A percentile compares a stretch with the other conserved stretches of the same genome.
phyloP scores from a whole-genome alignment of 2,329 filamentous ascomycete genomes.

The Aciculosporium take region DNA sequence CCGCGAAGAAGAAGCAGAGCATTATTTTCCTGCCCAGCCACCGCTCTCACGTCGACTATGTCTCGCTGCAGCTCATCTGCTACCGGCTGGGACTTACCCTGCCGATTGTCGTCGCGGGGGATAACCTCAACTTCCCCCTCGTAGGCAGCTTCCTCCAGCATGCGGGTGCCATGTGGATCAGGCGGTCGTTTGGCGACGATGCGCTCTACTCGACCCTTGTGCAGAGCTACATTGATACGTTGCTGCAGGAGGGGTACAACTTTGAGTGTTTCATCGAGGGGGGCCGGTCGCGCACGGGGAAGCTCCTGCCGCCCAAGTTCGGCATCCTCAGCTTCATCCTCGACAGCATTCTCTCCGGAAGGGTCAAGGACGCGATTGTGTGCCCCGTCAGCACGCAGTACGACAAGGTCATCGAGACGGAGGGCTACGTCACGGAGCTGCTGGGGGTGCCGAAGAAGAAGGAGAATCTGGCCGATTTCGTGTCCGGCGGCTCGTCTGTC shows the following conservation, averaged over 20 bases:
- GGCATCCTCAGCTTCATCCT: constrained; percentile 86
- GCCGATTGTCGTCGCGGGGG: constrained; percentile 84
- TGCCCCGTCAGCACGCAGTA: constrained; percentile 96
- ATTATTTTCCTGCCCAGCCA: constrained; percentile 95
- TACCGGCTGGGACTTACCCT: constrained; percentile 81
- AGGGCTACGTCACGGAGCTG: constrained; percentile 89
- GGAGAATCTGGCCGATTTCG: constrained; percentile 79
- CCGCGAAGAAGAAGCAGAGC: constrained; percentile 76
- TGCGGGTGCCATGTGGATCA: constrained; percentile 95
- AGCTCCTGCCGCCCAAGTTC: constrained; percentile 86
- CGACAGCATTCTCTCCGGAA: constrained; percentile 75
- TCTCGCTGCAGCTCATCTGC: constrained; percentile 87
- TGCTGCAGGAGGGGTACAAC: constrained; percentile 83
- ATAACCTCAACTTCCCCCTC: constrained; percentile 89
- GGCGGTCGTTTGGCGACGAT: constrained; percentile 83
- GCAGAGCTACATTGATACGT: constrained; percentile 85
- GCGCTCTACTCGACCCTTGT: constrained; percentile 83
- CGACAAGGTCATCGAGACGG: constrained; percentile 96
- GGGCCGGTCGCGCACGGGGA: constrained; percentile 81
- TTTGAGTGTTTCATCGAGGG: constrained; percentile 97
- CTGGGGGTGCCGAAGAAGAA: constrained; percentile 90
- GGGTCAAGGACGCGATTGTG: constrained; percentile 81
- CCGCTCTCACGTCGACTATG: constrained; percentile 90
- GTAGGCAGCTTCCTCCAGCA: constrained; percentile 85
- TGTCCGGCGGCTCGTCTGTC: constrained; percentile 73